Conservation (phyloP, 2,329 filamentous ascomycete species). For the Xylariaceae sp. region DNA sequence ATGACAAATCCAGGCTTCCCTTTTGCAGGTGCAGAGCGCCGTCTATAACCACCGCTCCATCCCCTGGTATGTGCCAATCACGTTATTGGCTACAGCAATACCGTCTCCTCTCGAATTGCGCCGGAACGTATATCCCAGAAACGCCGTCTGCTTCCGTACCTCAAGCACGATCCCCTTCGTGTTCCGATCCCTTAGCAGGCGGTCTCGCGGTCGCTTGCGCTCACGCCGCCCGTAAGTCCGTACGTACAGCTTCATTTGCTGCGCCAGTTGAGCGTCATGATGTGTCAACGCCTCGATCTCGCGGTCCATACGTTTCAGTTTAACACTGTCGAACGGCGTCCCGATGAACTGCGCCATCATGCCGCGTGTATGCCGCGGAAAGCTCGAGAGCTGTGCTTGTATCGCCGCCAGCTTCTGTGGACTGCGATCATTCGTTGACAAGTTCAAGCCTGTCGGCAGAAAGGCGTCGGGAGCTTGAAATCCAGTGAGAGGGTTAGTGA, state of each 20-base stretch:
- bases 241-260: slow-evolving; percentile 44
- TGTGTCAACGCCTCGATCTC: slow-evolving; percentile 38
- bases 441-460: not conserved
- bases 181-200: slow-evolving; percentile 69
- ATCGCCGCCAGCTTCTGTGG: slow-evolving; percentile 25
- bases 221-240: slow-evolving; percentile 56
- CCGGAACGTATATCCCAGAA: slow-evolving; percentile 85
- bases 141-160: slow-evolving; percentile 76
- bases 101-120: slow-evolving; percentile 25
- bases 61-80: not conserved
- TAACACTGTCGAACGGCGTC: slow-evolving; percentile 43
- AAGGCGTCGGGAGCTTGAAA: not conserved
- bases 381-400: slow-evolving; percentile 31
- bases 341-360: slow-evolving; percentile 42
- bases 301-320: slow-evolving; percentile 44
- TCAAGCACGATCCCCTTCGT: slow-evolving; percentile 68
- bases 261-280: slow-evolving; percentile 12
- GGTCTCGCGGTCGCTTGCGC: slow-evolving; percentile 78
- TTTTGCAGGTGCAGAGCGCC: no score
- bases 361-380: slow-evolving; percentile 37
- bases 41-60: not conserved
- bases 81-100: not conserved
- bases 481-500: slow-evolving; percentile 9
- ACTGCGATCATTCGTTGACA: slow-evolving; percentile 14
- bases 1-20: not conserved